Percentiles rank a stretch among this genome's conserved stretches.
Evolutionary conservation across 2,329 filamentous ascomycete genomes (phyloP).

Genomic region (Penicillium decumbens): DNA sequence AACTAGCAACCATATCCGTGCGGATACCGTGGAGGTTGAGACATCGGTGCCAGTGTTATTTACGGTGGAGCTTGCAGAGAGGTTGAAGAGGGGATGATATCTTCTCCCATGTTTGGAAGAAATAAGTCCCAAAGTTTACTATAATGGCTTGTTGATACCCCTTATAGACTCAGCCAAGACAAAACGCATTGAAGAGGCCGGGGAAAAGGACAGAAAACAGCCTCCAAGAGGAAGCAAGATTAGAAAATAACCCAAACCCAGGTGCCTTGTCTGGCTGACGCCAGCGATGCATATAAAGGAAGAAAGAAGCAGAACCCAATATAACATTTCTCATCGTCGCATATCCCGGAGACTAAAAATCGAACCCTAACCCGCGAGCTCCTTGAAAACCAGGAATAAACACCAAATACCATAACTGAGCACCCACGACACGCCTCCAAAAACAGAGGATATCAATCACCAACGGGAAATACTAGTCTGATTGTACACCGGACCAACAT

Average conservation of each 20-base stretch:
- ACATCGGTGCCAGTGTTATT: constrained; percentile 65
- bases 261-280: constrained; percentile 24
- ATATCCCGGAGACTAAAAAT: constrained; percentile 16
- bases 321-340: constrained; percentile 23
- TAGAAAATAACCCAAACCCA: constrained; percentile 14
- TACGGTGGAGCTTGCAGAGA: constrained; percentile 60
- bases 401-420: not conserved
- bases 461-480: not conserved
- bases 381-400: constrained; percentile 4
- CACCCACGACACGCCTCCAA: constrained; percentile 5
- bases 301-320: constrained; percentile 13
- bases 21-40: constrained; percentile 56
- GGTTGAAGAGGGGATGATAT: constrained; percentile 28
- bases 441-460: constrained; percentile 12
- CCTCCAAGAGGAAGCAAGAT: constrained; percentile 6
- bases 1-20: constrained; percentile 73
- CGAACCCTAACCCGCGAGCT: constrained; percentile 12
- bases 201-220: not conserved
- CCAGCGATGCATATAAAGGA: constrained; percentile 19
- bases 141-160: constrained; percentile 10
- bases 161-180: constrained; percentile 10
- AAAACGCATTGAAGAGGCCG: constrained; percentile 2
- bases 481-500: not conserved
- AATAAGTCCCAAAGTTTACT: constrained; percentile 8
- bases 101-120: not conserved